Conservation (phyloP, 345 rosid species). For the Anacardium occidentale region DNA sequence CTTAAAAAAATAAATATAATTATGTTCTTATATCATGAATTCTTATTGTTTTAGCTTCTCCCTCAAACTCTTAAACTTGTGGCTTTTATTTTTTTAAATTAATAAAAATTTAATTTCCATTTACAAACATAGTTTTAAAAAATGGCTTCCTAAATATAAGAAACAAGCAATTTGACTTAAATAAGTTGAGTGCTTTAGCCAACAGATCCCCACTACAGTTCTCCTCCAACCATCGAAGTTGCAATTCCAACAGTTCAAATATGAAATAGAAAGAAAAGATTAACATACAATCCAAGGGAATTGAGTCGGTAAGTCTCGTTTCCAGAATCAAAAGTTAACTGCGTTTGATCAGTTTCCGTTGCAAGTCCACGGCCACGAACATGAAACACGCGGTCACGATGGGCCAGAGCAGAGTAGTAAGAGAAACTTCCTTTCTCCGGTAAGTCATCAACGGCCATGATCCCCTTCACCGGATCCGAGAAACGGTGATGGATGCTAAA, state of each 20-base stretch:
- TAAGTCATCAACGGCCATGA: slow-evolving; percentile 53
- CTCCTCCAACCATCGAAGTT: background rate
- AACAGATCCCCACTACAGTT: background rate
- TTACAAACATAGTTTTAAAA: too few relatives aligned
- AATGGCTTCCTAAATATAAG: too few relatives aligned
- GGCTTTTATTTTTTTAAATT: too few relatives aligned
- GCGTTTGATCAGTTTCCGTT: slow-evolving; percentile 37
- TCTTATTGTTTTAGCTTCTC: too few relatives aligned
- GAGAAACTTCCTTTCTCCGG: slow-evolving; percentile 63
- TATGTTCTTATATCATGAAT: too few relatives aligned
- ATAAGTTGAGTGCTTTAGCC: too few relatives aligned
- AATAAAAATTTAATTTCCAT: too few relatives aligned
- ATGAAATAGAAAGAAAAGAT: background rate
- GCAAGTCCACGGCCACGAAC: slow-evolving; percentile 78
- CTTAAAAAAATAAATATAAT: too few relatives aligned
- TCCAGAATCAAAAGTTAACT: slow-evolving; percentile 65
- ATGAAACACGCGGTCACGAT: slow-evolving; percentile 64
- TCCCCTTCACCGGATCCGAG: slow-evolving; percentile 73
- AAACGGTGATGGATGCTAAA: slow-evolving; percentile 76
- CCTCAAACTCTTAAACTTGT: too few relatives aligned
- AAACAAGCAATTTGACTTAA: too few relatives aligned
- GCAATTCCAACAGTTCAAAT: background rate
- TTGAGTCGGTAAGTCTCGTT: slow-evolving; percentile 56
- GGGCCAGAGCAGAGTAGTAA: slow-evolving; percentile 66
- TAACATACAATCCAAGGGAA: slow-evolving; percentile 70